Evolutionary conservation across 164 flowering plant genomes (phyloP).

Genomic region (Vitis rupestris): DNA sequence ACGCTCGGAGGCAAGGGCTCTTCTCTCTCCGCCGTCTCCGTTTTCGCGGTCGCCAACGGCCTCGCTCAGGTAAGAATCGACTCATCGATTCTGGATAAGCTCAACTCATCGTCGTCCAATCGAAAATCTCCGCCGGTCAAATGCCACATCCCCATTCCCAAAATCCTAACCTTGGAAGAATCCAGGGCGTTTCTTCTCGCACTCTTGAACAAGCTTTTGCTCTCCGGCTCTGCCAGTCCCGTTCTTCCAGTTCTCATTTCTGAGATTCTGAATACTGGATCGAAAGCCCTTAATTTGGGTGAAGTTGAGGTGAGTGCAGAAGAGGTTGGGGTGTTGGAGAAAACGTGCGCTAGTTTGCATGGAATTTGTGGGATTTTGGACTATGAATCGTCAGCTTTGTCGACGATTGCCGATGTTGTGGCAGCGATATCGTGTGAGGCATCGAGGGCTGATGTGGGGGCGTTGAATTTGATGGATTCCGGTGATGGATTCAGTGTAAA

Average conservation of each 20-base stretch:
- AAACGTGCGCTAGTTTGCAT: conserved; percentile 22
- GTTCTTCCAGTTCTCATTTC: conserved; percentile 23
- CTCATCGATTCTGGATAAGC: conserved; percentile 45
- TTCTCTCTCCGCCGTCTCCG: conserved; percentile 50
- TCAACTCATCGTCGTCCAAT: conserved; percentile 13
- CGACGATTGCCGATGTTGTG: conserved; percentile 38
- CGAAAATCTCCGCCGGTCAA: conserved; percentile 9
- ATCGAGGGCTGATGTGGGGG: conserved; percentile 37
- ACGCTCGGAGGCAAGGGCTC: conserved; percentile 66
- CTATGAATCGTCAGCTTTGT: conserved; percentile 33
- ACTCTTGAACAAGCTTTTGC: conserved; percentile 56
- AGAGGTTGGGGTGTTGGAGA: conserved; percentile 40
- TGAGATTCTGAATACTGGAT: conserved; percentile 23
- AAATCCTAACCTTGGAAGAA: conserved; percentile 33
- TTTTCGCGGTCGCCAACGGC: conserved; percentile 43
- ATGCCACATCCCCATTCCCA: conserved; percentile 14
- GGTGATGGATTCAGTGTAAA: conserved; percentile 69
- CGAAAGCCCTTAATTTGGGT: conserved; percentile 11
- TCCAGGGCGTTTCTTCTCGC: conserved; percentile 58
- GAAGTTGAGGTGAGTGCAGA: conserved; percentile 32
- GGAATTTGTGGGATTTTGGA: conserved; percentile 66
- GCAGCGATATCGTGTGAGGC: conserved; percentile 86
- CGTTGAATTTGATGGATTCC: conserved; percentile 50
- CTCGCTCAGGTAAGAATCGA: conserved; percentile 43
- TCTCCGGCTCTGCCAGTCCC: conserved; percentile 25